Evolutionary conservation across 169 alveolate genomes (phyloP).

Genomic region (Eimeria acervulina): DNA sequence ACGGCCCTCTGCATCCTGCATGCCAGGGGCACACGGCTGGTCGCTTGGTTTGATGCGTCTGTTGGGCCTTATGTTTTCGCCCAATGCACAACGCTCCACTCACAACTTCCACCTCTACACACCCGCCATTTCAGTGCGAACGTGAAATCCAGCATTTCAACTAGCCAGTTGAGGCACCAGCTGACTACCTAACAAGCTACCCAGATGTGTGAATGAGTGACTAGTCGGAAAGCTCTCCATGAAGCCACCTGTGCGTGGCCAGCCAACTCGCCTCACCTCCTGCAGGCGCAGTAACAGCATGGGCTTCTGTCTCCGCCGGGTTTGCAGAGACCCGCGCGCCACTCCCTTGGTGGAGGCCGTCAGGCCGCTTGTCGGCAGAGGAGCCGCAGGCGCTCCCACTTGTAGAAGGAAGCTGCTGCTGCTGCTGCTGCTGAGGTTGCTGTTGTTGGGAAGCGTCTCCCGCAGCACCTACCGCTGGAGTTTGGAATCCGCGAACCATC

Average conservation of each 20-base stretch:
- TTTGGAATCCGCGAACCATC: slow-evolving; percentile 48
- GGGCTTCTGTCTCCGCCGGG: slow-evolving; percentile 29
- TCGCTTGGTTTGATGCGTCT: neutral
- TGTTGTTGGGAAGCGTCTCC: slow-evolving; percentile 57
- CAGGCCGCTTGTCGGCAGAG: slow-evolving; percentile 12
- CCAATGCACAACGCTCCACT: neutral
- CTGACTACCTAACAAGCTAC: neutral
- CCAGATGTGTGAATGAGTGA: neutral
- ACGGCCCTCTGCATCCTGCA: neutral
- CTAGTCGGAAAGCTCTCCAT: neutral
- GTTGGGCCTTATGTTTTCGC: neutral
- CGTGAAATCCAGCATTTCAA: neutral
- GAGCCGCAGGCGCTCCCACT: neutral
- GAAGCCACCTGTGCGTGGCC: neutral
- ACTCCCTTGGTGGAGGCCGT: slow-evolving; percentile 36
- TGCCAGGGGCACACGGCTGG: neutral
- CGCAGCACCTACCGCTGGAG: neutral
- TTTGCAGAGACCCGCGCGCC: slow-evolving; percentile 22
- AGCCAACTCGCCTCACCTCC: slow-evolving; percentile 30
- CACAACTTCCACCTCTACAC: neutral
- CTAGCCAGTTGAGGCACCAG: neutral
- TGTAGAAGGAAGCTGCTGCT: slow-evolving; percentile 32
- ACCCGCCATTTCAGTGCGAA: neutral
- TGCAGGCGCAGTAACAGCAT: slow-evolving; percentile 16
- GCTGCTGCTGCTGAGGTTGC: slow-evolving; percentile 36